Evolutionary conservation across 768 basidiomycete species (phyloP).

Genomic region (Hericium erinaceus): DNA sequence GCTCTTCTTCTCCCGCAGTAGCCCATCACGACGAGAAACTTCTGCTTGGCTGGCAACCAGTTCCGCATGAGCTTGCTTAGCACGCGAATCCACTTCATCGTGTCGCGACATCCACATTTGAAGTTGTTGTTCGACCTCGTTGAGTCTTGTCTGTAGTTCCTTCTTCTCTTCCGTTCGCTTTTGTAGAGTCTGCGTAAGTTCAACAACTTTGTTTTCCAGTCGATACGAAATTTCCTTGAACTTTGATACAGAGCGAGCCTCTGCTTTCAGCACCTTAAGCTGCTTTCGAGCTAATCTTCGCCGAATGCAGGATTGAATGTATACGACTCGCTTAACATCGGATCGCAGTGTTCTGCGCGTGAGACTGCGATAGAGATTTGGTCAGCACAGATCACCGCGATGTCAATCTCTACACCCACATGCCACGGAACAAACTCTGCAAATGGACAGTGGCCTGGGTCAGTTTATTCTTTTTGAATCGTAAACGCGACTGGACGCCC

Average conservation of each 20-base stretch:
- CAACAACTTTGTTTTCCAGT: conserved; percentile 98
- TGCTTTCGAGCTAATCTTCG: conserved; percentile 82
- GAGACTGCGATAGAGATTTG: conserved; percentile 29
- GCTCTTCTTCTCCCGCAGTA: conserved; percentile 66
- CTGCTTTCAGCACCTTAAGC: conserved; percentile 72
- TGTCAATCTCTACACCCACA: conserved; percentile 46
- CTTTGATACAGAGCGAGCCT: conserved; percentile 94
- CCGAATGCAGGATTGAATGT: conserved; percentile 86
- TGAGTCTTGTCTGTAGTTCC: conserved; percentile 65
- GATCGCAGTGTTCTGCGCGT: conserved; percentile 42
- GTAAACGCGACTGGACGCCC: conserved; percentile 58
- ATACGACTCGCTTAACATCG: conserved; percentile 67
- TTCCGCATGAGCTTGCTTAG: conserved; percentile 62
- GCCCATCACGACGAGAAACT: conserved; percentile 58
- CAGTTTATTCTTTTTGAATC: conserved; percentile 47
- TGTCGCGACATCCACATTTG: conserved; percentile 78
- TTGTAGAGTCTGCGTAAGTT: conserved; percentile 91
- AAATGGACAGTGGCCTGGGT: conserved; percentile 57
- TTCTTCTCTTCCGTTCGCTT: conserved; percentile 87
- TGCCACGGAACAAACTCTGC: conserved; percentile 80
- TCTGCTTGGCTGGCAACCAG: conserved; percentile 67
- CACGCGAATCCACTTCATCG: conserved; percentile 74
- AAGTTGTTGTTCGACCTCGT: conserved; percentile 77
- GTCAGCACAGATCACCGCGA: not conserved
- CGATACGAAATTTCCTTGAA: conserved; percentile 98